Evolutionary conservation across 106 monocot genomes (phyloP).

Genomic region (Dioscorea alata): DNA sequence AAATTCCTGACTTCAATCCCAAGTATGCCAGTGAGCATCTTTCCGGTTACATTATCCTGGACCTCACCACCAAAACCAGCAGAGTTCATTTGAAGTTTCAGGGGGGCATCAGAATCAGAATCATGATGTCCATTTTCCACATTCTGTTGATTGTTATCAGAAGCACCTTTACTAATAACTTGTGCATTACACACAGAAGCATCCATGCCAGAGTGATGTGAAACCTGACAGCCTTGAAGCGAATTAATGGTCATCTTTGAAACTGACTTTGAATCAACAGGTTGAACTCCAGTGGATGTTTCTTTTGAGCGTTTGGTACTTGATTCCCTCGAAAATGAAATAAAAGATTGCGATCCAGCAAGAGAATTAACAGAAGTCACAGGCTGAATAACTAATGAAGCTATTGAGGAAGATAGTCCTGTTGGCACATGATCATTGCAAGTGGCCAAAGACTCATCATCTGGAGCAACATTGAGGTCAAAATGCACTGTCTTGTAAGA

Average conservation of each 20-base stretch:
- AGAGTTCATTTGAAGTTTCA: constrained; percentile 3
- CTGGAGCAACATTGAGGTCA: background rate
- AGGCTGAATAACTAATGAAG: constrained; percentile 3
- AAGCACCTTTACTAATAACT: background rate
- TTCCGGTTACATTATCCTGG: too few relatives aligned
- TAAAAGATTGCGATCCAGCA: constrained; percentile 3
- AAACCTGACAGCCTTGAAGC: background rate
- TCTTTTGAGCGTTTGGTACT: background rate
- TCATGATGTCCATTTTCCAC: background rate
- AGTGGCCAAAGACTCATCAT: background rate
- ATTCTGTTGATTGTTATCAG: background rate
- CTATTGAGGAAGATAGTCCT: background rate
- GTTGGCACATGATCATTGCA: background rate
- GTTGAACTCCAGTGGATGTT: constrained; percentile 1
- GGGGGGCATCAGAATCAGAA: background rate
- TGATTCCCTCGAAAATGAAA: constrained; percentile 4
- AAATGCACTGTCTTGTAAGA: background rate
- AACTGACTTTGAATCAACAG: background rate
- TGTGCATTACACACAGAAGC: constrained; percentile 1
- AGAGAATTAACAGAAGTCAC: constrained; percentile 8
- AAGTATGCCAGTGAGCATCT: background rate
- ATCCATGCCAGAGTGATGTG: background rate
- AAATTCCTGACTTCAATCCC: background rate
- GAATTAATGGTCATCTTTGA: background rate
- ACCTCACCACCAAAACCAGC: background rate